Base-by-base conservation (phyloP, 2,329 filamentous ascomycete species). In the Hortaea werneckii region DNA sequence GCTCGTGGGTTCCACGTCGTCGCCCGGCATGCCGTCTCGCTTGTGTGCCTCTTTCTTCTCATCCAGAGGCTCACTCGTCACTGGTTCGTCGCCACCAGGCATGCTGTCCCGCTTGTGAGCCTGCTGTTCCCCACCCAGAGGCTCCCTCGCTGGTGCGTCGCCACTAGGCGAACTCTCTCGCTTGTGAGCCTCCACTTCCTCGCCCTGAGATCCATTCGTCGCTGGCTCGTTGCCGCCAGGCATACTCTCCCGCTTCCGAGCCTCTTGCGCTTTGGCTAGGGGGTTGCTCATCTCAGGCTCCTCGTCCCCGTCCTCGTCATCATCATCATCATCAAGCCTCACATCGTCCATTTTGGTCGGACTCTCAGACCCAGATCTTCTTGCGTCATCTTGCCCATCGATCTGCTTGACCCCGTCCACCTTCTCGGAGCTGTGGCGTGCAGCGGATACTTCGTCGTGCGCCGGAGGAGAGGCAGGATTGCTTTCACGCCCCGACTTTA, bases 291-390 rank as follows among this genome's bases (percentile, higher is more conserved):
- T 9, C 32, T 10, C 32, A 20, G 20, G 20, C 20, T 20, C 20
- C 20, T 20, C 20, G 20, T 20, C 20, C n/a, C 4, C 32, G 32
- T 35, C 32, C 32, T 35, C 32, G 32, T n/a, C 30, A 7, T 35
- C 32, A 35, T 35, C 32, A 34, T n/a, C 30, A 9, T 20, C 20
- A 20, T 20, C 20, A 20, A 4, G 20, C 37, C 45, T 47, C 2
- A 54, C 46, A 34, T 52, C 42, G 12, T 50, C 43, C 47, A 50
- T 46, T n/a, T 38, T 11, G 9, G 30, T 40, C 3, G 38, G 20
- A 20, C 20, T 20, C 20, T 20, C 20, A 20, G 20, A 20, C 4
- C 20, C 20, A 20, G 20, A 20, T 20, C 20, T 20, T 4, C 20
- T 20, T 4, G 20, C 4, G 20, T 4, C 20, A 20, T 20, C 32